A percentile compares a stretch with the other conserved stretches of the same genome.
Conservation (phyloP, 176 grass and related monocot genomes). For the Oryza nivara region DNA sequence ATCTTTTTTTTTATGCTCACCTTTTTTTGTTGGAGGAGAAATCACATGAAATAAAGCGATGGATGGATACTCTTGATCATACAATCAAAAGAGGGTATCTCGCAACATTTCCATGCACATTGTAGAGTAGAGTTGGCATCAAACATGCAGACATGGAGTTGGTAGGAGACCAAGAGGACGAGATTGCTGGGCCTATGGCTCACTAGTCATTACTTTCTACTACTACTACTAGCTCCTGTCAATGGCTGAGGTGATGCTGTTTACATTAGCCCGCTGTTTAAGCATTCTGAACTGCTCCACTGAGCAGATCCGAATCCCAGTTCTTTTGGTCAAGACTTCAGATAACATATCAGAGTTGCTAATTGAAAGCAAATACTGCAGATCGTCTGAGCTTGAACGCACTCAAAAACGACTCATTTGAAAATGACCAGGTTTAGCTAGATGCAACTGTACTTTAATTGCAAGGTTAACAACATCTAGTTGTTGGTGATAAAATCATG, state of each 20-base stretch:
- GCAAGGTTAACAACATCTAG: background rate
- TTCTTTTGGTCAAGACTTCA: slow-evolving; percentile 1
- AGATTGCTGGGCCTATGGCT: slow-evolving; percentile 26
- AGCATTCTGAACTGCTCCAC: slow-evolving; percentile 42
- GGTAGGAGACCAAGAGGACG: slow-evolving; percentile 35
- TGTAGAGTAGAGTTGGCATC: background rate
- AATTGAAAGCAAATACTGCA: background rate
- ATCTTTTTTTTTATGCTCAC: background rate
- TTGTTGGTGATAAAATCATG: background rate
- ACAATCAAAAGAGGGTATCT: slow-evolving; percentile 9
- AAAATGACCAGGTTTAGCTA: background rate
- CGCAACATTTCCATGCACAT: slow-evolving; percentile 22
- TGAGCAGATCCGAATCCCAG: background rate
- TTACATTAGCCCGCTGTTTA: slow-evolving; percentile 22
- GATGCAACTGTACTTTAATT: background rate
- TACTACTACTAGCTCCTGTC: slow-evolving; percentile 9
- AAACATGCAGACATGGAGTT: slow-evolving; percentile 44
- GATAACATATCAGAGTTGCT: background rate
- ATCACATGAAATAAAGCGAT: slow-evolving; percentile 51
- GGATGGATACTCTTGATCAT: slow-evolving; percentile 36
- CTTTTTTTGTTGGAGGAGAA: slow-evolving; percentile 14
- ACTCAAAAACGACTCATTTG: background rate
- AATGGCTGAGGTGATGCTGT: slow-evolving; percentile 2
- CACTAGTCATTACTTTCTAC: slow-evolving; percentile 36
- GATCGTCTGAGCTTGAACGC: background rate